Percentiles rank a stretch among this genome's conserved stretches.
phyloP scores from a whole-genome alignment of 192 early-diverging fungal species.

The Backusella mclennaniae region DNA sequence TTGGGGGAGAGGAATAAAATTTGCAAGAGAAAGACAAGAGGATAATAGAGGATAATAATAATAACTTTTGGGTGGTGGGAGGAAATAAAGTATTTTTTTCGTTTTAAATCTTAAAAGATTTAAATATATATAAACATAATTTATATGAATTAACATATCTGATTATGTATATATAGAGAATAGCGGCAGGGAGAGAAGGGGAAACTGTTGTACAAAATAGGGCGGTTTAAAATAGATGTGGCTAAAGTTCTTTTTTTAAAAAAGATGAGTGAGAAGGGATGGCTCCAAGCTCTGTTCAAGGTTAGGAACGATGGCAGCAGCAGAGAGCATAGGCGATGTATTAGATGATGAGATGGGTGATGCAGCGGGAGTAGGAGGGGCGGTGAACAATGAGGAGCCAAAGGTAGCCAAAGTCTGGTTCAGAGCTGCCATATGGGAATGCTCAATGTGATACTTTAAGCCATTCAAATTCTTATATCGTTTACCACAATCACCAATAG shows the following conservation, averaged over 20 bases:
- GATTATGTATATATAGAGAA: background rate
- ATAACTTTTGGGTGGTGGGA: background rate
- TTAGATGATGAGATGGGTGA: background rate
- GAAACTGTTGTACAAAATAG: background rate
- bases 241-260: background rate
- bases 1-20: background rate
- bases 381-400: conserved; percentile 24
- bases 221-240: conserved; percentile 5
- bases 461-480: conserved; percentile 97
- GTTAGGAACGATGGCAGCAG: background rate
- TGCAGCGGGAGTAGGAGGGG: background rate
- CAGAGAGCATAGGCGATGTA: conserved; percentile 16
- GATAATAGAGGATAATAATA: background rate
- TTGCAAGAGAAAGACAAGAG: background rate
- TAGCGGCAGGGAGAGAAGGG: background rate
- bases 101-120: background rate
- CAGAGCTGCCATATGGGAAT: conserved; percentile 67
- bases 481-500: conserved; percentile 83
- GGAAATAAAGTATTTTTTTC: background rate
- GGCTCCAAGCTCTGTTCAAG: conserved; percentile 3
- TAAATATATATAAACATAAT: background rate
- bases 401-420: conserved; percentile 36
- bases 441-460: conserved; percentile 93
- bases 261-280: background rate
- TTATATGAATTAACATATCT: background rate